These are phyloP conservation scores for Solanum okadae DNA, from an alignment of 257 asterid genomes.

Conservation along the genomic window DNA sequence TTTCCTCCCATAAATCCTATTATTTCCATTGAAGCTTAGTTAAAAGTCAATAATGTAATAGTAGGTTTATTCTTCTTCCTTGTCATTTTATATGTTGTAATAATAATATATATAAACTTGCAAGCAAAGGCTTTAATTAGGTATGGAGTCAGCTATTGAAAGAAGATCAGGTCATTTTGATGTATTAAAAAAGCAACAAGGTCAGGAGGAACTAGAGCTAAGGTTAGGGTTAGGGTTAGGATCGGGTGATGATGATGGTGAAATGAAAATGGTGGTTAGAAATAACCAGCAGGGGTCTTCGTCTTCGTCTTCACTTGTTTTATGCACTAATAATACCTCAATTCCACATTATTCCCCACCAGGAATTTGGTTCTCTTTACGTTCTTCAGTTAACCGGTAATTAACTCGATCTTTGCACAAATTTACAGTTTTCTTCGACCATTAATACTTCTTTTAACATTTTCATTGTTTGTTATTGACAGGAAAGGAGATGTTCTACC, in stretches of 20 bases:
- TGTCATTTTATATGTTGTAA: neutral
- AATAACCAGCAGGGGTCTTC: neutral
- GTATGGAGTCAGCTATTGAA: neutral
- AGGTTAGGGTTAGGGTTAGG: constrained; percentile 1
- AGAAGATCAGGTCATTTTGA: neutral
- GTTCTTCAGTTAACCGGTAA: neutral
- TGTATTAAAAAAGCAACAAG: neutral
- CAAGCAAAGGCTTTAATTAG: neutral
- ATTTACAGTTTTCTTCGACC: neutral
- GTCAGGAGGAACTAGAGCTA: neutral
- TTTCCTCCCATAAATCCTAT: neutral
- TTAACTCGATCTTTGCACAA: neutral
- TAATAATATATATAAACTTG: neutral
- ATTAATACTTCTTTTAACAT: neutral
- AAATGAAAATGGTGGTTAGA: neutral
- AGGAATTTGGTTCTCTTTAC: constrained; percentile 1
- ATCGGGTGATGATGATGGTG: neutral
- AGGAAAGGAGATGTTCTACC: constrained; percentile 11
- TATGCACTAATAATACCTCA: neutral
- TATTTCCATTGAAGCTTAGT: neutral
- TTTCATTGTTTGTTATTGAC: neutral
- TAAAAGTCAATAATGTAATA: too few relatives aligned
- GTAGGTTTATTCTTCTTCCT: neutral
- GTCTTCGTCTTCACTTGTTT: neutral
- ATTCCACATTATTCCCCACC: neutral